Evolutionary conservation across 2,329 filamentous ascomycete genomes (phyloP).

Genomic region (Neonectria neomacrospora): DNA sequence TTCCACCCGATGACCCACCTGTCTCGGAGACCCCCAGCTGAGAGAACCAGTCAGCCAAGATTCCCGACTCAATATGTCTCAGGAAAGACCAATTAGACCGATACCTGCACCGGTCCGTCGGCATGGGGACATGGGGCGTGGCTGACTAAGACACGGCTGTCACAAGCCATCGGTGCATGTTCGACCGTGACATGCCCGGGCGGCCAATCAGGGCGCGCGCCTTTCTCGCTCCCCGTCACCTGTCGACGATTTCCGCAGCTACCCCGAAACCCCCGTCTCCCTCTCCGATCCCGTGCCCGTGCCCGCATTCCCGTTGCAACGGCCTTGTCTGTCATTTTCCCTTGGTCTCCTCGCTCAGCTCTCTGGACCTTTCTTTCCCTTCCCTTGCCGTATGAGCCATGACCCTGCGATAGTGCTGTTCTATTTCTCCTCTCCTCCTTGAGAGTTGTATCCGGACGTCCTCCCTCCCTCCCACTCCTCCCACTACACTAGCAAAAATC

Average conservation of each 20-base stretch:
- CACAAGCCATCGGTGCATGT: constrained; percentile 39
- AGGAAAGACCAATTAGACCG: not conserved
- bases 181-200: constrained; percentile 33
- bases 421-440: constrained; percentile 2
- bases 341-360: constrained; percentile 15
- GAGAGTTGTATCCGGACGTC: not conserved
- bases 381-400: constrained; percentile 16
- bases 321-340: constrained; percentile 10
- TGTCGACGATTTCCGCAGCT: constrained; percentile 26
- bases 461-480: not conserved
- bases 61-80: not conserved
- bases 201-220: constrained; percentile 33
- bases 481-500: constrained; percentile 10
- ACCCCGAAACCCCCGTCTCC: constrained; percentile 27
- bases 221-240: constrained; percentile 13
- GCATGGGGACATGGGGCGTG: not conserved
- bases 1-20: constrained; percentile 2
- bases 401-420: constrained; percentile 19
- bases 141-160: constrained; percentile 38
- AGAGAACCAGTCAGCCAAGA: not conserved
- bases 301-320: constrained; percentile 28
- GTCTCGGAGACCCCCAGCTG: not conserved
- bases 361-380: not conserved
- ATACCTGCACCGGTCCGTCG: constrained; percentile 17
- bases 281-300: constrained; percentile 24